Base-by-base conservation (phyloP, 345 rosid genomes). In the Populus nigra region DNA sequence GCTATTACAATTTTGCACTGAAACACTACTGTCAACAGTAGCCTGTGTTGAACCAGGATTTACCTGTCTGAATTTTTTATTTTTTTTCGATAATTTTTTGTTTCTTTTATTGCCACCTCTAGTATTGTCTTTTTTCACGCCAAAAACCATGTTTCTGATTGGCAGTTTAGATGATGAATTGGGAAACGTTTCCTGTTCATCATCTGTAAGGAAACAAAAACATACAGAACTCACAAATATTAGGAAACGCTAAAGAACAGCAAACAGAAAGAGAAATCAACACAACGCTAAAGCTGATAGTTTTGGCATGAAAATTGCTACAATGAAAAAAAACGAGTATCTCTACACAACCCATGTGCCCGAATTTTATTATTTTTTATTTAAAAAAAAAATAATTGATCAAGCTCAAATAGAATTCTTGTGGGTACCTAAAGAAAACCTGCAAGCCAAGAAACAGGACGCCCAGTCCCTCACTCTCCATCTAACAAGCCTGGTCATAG, bases 391-490 rank as follows among this genome's bases (percentile, higher is more conserved):
- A 68, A 38, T 18, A 1, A 20, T 0, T 5, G 49, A 17, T 29
- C 2, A 55, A 55, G 49, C 43, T 10, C 2, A 31, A n/a, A n/a
- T 9, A 8, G 20, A 10, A 35, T 49, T 49, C 8, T 53, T 12
- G 25, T 20, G 59, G 27, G n/a, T 76, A 91, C 94, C 92, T 83
- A 84, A 43, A 68, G 91, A 87, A 69, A 84, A 67, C 47, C 82
- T 83, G 88, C 86, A 85, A 79, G 89, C 86, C 81, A 88, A 81
- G 89, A 89, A 88, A 80, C 93, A 89, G 16, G 93, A 87, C 27
- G 88, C 89, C 88, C 87, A 86, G 77, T 89, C 93, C 76, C 78
- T 88, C 23, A 88, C 84, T 78, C 90, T 72, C 91, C 93, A 88
- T 77, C 90, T 81, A 6, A 89, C 86, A 65, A 88, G 79, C 81